Evolutionary conservation across 441 rosid genomes (phyloP), one percentile per base, ranked within the genome.

Genomic region (Pelargonium exstipulatum): DNA sequence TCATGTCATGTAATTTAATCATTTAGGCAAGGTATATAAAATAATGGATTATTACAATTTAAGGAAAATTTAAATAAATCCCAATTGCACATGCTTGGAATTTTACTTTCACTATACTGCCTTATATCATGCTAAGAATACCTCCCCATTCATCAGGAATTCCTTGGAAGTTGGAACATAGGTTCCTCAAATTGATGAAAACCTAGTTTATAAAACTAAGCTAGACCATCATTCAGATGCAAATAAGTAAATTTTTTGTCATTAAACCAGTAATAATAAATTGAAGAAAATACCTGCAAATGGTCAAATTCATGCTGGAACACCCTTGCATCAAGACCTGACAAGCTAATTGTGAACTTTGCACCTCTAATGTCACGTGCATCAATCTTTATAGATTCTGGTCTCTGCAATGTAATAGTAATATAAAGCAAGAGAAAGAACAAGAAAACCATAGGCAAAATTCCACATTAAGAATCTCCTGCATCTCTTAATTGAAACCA

Each of bases 261-360:
- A 4, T 26, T 73, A 57, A 69, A 71, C 68, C 60, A 78, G 64
- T 62, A 63, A 62, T 22, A 20, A 13, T 37, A 10, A 70, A 51
- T 51, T 40, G 65, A 35, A 74, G 65, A 68, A 75, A 68, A n/a
- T 64, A 88, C 98, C 92, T 88, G 85, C 63, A 95, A 78, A 82
- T 95, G 97, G 72, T 95, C 99, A 62, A 85, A 95, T 79, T 95
- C 97, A 69, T 95, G 99, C 77, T 91, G 99, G 77, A 95, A 95
- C 73, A 91, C 84, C 58, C 97, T 83, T 72, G 91, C 92, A 62
- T 90, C 88, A 81, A 95, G 88, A 74, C 79, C 95, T 0, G 96
- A 85, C 73, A 95, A 81, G 74, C 74, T 85, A 70, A 94, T 74
- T 43, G 81, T 74, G 83, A 90, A 95, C 73, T 67, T 90, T 20